Percentiles rank a stretch among this genome's conserved stretches.
These are phyloP conservation scores for Craspedostauros australis DNA, from an alignment of 108 stramenopile species.

Conservation along the genomic window DNA sequence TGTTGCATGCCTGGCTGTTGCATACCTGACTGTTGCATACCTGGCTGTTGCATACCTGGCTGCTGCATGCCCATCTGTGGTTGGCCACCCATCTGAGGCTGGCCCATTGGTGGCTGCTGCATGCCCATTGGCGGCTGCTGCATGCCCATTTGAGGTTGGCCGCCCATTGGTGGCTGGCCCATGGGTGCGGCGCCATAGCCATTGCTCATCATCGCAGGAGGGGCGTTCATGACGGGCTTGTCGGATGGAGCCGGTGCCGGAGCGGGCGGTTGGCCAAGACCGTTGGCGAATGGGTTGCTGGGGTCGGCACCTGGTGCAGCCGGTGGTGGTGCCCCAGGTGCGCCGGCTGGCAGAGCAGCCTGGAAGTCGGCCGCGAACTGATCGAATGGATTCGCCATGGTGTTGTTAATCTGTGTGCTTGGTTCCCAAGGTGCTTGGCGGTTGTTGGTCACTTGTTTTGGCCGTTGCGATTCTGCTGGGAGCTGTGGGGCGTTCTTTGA, in stretches of 20 bases:
- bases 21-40: not conserved
- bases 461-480: too few species aligned
- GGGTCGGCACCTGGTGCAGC: conserved; percentile 7
- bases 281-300: conserved; percentile 22
- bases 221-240: conserved; percentile 31
- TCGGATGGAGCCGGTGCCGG: conserved; percentile 24
- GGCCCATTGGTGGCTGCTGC: conserved; percentile 13
- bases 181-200: conserved; percentile 3
- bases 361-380: conserved; percentile 61
- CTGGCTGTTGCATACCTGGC: not conserved
- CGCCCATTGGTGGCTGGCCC: conserved; percentile 9
- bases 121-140: conserved; percentile 6
- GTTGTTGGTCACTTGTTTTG: too few species aligned
- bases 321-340: conserved; percentile 14
- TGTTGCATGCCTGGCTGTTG: not conserved
- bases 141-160: conserved; percentile 16
- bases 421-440: too few species aligned
- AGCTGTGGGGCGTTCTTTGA: too few species aligned
- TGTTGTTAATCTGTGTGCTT: too few species aligned
- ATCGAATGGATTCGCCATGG: conserved; percentile 80
- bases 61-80: conserved; percentile 1
- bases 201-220: conserved; percentile 7
- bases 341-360: conserved; percentile 42
- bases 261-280: conserved; percentile 14
- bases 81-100: not conserved